Conservation (phyloP, 2,329 filamentous ascomycete species). For the Coniochaeta ligniaria region DNA sequence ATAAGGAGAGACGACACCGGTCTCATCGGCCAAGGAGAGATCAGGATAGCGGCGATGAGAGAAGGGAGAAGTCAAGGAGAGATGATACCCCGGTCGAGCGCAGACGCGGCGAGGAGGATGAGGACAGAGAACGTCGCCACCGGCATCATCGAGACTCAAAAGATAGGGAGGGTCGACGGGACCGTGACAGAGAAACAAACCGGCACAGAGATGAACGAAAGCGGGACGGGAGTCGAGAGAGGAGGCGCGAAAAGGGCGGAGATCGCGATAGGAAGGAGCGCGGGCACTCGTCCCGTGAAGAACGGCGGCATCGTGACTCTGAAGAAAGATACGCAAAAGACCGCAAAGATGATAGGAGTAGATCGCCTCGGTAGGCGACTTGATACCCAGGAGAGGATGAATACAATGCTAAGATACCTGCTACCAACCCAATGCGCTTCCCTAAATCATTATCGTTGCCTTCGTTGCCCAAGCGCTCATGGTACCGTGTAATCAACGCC, state of each 20-base stretch:
- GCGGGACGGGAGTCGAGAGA: slow-evolving; percentile 14
- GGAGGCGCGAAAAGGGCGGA: slow-evolving; percentile 5
- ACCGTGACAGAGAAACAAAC: slow-evolving; percentile 4
- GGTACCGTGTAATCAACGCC: slow-evolving; percentile 3
- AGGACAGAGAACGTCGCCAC: slow-evolving; percentile 1
- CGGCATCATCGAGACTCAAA: background rate
- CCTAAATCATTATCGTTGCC: background rate
- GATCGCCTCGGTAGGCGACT: slow-evolving; percentile 24
- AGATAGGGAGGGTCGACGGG: slow-evolving; percentile 6
- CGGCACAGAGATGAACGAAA: slow-evolving; percentile 12
- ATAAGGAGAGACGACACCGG: slow-evolving; percentile 33
- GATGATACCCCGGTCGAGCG: slow-evolving; percentile 26
- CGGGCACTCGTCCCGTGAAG: slow-evolving; percentile 10
- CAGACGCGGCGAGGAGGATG: slow-evolving; percentile 6
- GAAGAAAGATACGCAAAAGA: slow-evolving; percentile 17
- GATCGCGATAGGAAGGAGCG: slow-evolving; percentile 15
- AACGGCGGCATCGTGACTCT: slow-evolving; percentile 17
- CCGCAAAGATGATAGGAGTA: slow-evolving; percentile 31
- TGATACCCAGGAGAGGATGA: background rate
- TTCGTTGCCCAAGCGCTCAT: background rate
- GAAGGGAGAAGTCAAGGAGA: slow-evolving; percentile 25
- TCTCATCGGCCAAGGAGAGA: slow-evolving; percentile 31
- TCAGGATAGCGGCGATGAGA: slow-evolving; percentile 13
- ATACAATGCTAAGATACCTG: background rate
- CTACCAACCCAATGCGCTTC: background rate